These are phyloP conservation scores for Zostera marina DNA, from an alignment of 116 monocot genomes.

Conservation along the genomic window DNA sequence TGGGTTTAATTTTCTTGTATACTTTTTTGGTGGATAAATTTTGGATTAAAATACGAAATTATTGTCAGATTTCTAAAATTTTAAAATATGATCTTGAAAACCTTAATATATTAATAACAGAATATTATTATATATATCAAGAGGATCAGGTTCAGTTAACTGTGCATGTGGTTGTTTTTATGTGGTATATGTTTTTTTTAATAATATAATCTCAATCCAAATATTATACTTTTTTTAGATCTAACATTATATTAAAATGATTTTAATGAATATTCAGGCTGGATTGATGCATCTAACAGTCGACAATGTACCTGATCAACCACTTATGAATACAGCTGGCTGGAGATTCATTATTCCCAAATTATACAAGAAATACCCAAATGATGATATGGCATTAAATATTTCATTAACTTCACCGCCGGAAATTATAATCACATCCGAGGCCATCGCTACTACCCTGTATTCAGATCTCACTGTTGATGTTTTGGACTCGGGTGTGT, in stretches of 20 bases:
- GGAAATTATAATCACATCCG: constrained; percentile 21
- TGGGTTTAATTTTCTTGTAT: too few relatives aligned
- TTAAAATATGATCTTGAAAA: too few relatives aligned
- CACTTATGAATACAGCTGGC: constrained; percentile 65
- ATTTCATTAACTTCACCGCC: constrained; percentile 64
- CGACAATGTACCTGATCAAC: constrained; percentile 69
- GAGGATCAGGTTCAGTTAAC: too few relatives aligned
- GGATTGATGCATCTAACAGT: constrained; percentile 72
- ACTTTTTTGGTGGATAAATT: too few relatives aligned
- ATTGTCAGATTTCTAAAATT: too few relatives aligned
- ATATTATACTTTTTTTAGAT: not conserved
- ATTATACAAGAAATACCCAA: constrained; percentile 71
- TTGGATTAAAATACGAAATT: too few relatives aligned
- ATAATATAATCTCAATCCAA: not conserved
- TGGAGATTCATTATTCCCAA: constrained; percentile 73
- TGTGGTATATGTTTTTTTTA: not conserved
- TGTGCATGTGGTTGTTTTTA: too few relatives aligned
- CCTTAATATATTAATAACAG: too few relatives aligned
- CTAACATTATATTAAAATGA: not conserved
- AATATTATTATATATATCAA: not conserved
- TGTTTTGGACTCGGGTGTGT: constrained; percentile 39
- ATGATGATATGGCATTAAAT: constrained; percentile 78
- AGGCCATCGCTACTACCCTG: constrained; percentile 38
- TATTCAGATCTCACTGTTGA: constrained; percentile 48
- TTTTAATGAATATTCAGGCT: constrained; percentile 23